Percentiles rank a stretch among this genome's conserved stretches.
phyloP scores from a whole-genome alignment of 345 rosid species.

The Moricandia arvensis region DNA sequence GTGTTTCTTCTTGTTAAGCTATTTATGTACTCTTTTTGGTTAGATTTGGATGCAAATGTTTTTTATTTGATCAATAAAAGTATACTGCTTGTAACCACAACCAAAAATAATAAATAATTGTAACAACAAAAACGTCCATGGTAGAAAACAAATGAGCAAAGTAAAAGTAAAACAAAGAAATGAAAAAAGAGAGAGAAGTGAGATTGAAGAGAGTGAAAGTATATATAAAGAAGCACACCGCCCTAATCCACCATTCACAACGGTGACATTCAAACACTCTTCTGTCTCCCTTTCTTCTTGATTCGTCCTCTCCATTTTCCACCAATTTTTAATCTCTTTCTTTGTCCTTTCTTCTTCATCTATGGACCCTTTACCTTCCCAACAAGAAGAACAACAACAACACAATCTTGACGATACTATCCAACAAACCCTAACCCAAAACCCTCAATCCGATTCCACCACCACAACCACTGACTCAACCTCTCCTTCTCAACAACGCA shows the following conservation, averaged over 20 bases:
- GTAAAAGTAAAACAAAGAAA: neutral
- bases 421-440: constrained; percentile 32
- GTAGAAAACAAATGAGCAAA: neutral
- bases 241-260: constrained; percentile 45
- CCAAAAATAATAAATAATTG: neutral
- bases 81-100: neutral
- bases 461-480: constrained; percentile 31
- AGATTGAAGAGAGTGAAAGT: constrained; percentile 27
- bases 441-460: constrained; percentile 29
- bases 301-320: constrained; percentile 36
- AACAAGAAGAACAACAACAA: constrained; percentile 32
- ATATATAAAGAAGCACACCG: constrained; percentile 37
- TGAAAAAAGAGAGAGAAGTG: too few relatives aligned
- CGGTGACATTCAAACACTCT: constrained; percentile 35
- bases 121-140: neutral
- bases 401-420: constrained; percentile 20
- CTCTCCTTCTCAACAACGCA: constrained; percentile 29
- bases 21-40: neutral
- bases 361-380: constrained; percentile 41
- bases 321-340: constrained; percentile 31
- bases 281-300: constrained; percentile 37
- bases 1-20: neutral
- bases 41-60: neutral
- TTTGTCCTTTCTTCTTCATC: constrained; percentile 33
- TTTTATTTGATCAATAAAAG: neutral